These are phyloP conservation scores for Rubia balearica DNA, from an alignment of 305 asterid species.

Conservation along the genomic window DNA sequence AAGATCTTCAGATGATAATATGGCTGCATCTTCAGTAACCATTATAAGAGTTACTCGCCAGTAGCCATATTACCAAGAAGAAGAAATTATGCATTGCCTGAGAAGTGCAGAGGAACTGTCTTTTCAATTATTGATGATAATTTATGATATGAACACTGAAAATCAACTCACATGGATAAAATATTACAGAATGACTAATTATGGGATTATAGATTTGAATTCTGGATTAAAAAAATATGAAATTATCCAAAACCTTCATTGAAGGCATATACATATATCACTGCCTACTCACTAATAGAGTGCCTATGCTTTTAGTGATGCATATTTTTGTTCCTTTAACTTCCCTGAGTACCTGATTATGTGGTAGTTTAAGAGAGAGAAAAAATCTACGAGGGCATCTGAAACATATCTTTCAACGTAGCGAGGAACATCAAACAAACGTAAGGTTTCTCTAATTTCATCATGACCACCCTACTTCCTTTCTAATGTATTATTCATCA, in stretches of 20 bases:
- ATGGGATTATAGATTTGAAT: not conserved
- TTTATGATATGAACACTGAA: not conserved
- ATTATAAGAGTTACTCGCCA: not conserved
- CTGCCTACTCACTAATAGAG: not conserved
- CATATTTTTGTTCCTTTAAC: not conserved
- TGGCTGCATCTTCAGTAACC: not conserved
- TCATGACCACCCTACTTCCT: not conserved
- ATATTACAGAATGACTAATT: not conserved
- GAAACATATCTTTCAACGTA: not conserved
- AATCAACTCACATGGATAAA: not conserved
- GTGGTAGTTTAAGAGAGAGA: not conserved
- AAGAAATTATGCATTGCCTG: not conserved
- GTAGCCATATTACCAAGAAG: not conserved
- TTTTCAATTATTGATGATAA: not conserved
- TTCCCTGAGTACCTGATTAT: not conserved
- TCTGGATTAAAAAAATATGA: not conserved
- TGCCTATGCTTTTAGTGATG: not conserved
- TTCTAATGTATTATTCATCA: not conserved
- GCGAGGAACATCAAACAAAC: not conserved
- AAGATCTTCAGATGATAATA: not conserved
- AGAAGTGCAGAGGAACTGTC: not conserved
- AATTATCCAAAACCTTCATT: not conserved
- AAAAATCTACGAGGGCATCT: not conserved
- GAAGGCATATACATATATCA: not conserved
- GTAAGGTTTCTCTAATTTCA: not conserved